Evolutionary conservation across 192 early-diverging fungal genomes (phyloP).

Genomic region (Podochytrium sp.): DNA sequence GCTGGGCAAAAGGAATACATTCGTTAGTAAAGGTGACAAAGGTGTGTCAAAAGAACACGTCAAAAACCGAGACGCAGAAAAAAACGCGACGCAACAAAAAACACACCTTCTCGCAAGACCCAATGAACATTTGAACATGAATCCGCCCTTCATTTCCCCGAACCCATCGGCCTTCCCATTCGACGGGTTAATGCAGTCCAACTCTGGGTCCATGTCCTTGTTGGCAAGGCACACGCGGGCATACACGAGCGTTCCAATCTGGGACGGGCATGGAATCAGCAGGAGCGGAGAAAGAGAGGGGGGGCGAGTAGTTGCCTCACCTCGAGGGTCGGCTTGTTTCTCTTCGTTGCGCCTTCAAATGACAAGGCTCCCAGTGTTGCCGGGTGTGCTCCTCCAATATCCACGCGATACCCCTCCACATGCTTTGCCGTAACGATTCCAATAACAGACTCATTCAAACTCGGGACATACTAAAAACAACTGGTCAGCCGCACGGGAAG

Average conservation of each 20-base stretch:
- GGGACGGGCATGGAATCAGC: neutral
- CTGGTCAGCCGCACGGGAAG: neutral
- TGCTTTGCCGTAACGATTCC: conserved; percentile 70
- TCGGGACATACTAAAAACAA: conserved; percentile 80
- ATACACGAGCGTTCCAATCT: conserved; percentile 80
- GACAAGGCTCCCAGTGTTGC: conserved; percentile 80
- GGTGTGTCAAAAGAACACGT: too few species aligned
- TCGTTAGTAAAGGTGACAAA: neutral
- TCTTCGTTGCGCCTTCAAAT: conserved; percentile 93
- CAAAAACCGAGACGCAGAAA: neutral
- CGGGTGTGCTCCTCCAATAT: conserved; percentile 90
- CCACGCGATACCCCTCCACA: conserved; percentile 83
- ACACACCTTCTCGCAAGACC: conserved; percentile 70
- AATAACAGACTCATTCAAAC: conserved; percentile 83
- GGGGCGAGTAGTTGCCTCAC: conserved; percentile 52
- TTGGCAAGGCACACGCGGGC: conserved; percentile 84
- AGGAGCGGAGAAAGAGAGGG: too few species aligned
- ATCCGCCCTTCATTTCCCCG: conserved; percentile 86
- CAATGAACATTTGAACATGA: conserved; percentile 81
- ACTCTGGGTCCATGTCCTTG: conserved; percentile 96
- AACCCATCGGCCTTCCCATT: conserved; percentile 86
- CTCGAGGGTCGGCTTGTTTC: conserved; percentile 83
- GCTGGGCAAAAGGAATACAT: conserved; percentile 40
- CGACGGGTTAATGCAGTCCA: conserved; percentile 86
- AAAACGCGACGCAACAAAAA: too few species aligned